These are phyloP conservation scores for Limonium bicolor DNA, from an alignment of 148 eudicot species.

Conservation along the genomic window DNA sequence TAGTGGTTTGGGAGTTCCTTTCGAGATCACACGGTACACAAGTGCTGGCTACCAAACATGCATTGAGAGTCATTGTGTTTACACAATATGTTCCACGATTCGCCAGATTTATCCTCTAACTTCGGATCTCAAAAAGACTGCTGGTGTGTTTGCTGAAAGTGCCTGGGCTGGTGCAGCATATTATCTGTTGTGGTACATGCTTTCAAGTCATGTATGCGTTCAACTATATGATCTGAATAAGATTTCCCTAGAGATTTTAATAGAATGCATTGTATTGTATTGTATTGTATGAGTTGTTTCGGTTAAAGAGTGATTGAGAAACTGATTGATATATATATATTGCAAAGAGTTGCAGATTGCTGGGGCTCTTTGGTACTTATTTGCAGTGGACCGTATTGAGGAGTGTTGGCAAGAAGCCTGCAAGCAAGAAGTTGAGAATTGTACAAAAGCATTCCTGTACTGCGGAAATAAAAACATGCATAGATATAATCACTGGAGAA, in stretches of 20 bases:
- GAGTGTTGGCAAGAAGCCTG: conserved; percentile 47
- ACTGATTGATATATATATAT: no score
- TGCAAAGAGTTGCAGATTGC: conserved; percentile 38
- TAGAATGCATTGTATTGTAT: neutral
- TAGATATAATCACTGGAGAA: conserved; percentile 28
- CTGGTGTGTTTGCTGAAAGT: conserved; percentile 56
- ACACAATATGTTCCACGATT: conserved; percentile 51
- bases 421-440: conserved; percentile 5
- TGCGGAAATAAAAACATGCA: conserved; percentile 43
- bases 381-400: conserved; percentile 40
- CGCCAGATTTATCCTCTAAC: conserved; percentile 31
- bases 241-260: no score
- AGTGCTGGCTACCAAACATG: conserved; percentile 38
- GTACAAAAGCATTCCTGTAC: conserved; percentile 39
- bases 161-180: conserved; percentile 84
- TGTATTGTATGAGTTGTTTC: no score
- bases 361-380: conserved; percentile 62
- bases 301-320: no score
- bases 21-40: conserved; percentile 17
- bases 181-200: conserved; percentile 51
- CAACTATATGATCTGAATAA: no score
- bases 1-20: conserved; percentile 49
- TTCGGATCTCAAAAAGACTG: conserved; percentile 49
- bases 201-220: conserved; percentile 71
- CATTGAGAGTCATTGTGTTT: conserved; percentile 26